Percentiles rank a stretch among this genome's conserved stretches.
Conservation (phyloP, 208 protist species). For the Trichomonas tenax region DNA sequence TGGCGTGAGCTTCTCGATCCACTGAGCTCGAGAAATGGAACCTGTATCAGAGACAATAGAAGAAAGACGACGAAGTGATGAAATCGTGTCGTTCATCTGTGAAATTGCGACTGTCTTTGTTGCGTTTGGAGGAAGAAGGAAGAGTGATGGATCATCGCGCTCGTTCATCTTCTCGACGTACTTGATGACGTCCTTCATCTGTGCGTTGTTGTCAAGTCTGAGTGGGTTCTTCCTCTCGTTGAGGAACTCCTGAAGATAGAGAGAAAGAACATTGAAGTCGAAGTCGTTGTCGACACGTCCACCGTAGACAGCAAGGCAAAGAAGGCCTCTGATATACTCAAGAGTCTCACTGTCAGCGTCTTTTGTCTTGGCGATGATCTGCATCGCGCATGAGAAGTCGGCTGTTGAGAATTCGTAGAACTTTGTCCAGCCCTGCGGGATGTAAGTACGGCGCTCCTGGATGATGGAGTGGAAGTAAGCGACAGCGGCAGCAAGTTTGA, state of each 20-base stretch:
- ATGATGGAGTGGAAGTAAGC: constrained; percentile 81
- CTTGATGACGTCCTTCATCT: background rate
- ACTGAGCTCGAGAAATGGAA: background rate
- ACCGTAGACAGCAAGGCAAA: constrained; percentile 81
- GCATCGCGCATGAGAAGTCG: constrained; percentile 66
- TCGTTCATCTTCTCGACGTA: background rate
- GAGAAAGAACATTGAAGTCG: constrained; percentile 66
- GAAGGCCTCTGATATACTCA: constrained; percentile 61
- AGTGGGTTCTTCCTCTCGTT: constrained; percentile 8
- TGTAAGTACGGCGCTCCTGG: constrained; percentile 80
- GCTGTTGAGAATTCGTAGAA: constrained; percentile 80
- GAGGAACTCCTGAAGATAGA: constrained; percentile 67
- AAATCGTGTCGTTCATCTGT: background rate
- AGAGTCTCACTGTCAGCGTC: background rate
- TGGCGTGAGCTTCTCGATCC: background rate
- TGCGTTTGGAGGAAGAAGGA: background rate
- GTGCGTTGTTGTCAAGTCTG: background rate
- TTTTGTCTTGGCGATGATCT: constrained; percentile 59
- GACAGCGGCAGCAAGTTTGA: constrained; percentile 50
- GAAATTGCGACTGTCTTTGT: background rate
- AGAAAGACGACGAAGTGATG: background rate
- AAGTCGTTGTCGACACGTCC: constrained; percentile 76
- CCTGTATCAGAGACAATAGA: background rate
- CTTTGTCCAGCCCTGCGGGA: constrained; percentile 87
- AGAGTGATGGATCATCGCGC: background rate